Base-by-base conservation (phyloP, 2,329 filamentous ascomycete species). In the Neodidymelliopsis sp. region DNA sequence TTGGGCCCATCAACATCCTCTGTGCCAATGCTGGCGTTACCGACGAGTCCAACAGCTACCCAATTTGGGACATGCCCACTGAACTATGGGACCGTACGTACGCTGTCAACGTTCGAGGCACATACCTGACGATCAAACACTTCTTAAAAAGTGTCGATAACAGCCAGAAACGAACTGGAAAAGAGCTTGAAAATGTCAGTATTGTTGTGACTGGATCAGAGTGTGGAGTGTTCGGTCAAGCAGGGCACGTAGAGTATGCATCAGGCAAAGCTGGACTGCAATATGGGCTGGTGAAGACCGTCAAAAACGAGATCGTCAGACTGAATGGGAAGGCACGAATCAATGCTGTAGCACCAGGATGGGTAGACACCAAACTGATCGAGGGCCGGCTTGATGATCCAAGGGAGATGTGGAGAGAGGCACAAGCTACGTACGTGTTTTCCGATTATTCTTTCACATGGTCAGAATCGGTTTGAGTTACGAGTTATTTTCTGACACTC, bases 71-170 rank as follows among this genome's bases (percentile, higher is more conserved):
- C 19, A 71, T 82, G 41, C 75, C 78, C 0, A 56, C 77, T 4
- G 74, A 77, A n/a, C 66, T 76, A 1, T 83, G 80, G 81, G 79
- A 83, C 39, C 74, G 76, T 43, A 76, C 75, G 1, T 81, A 82
- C 55, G 68, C 70, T 16, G 73, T 74, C 16, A 83, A 83, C 53
- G 74, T 78, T 12, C 75, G 78, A 12, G 80, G 79, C 4, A 81
- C 79, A 2, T 83, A 81, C 53, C 68, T 84, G 3, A 80, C 79
- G 0, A 78, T 83, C 62, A 84, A 83, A 57, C 78, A 82, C 50
- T 83, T 83, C 62, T 66, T 84, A 5, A 74, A 69, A 23, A 65
- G 69, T 1, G 75, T 78, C 0, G 71, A 75, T 11, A 52, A 60
- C 4, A 50, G 62, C 2, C 80, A 82, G 54, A 58, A 4, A 4